A percentile compares a stretch with the other conserved stretches of the same genome.
These are phyloP conservation scores for Arthrinium puccinioides DNA, from an alignment of 2,329 filamentous ascomycete species.

Conservation along the genomic window DNA sequence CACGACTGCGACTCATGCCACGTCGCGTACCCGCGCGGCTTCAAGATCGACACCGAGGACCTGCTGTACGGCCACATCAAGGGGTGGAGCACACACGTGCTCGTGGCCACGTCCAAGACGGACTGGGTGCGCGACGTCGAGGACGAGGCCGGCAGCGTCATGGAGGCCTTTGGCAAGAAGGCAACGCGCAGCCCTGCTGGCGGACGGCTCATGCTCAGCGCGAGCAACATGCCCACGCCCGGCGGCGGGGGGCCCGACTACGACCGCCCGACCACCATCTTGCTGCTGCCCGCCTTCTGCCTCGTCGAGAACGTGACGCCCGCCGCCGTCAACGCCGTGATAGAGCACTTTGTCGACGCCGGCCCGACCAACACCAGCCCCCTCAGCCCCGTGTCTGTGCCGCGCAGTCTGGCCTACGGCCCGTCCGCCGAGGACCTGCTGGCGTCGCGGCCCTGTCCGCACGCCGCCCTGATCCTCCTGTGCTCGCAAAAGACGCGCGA, in stretches of 20 bases:
- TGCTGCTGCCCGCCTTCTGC: slow-evolving; percentile 80
- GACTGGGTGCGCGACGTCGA: slow-evolving; percentile 90
- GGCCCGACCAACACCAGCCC: slow-evolving; percentile 69
- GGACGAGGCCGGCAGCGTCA: slow-evolving; percentile 80
- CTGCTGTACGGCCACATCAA: slow-evolving; percentile 78
- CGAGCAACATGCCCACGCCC: slow-evolving; percentile 82
- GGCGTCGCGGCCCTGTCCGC: slow-evolving; percentile 60
- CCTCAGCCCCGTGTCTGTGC: slow-evolving; percentile 35
- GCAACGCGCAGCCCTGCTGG: slow-evolving; percentile 47
- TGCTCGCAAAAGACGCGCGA: slow-evolving; percentile 95
- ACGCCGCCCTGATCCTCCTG: slow-evolving; percentile 81
- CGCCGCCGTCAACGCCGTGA: slow-evolving; percentile 61
- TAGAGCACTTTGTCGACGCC: slow-evolving; percentile 61
- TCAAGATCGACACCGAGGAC: slow-evolving; percentile 71
- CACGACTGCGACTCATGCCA: slow-evolving; percentile 81
- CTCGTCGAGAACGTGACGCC: slow-evolving; percentile 80
- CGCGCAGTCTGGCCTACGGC: slow-evolving; percentile 19
- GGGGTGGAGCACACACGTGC: slow-evolving; percentile 80
- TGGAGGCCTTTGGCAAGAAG: slow-evolving; percentile 62
- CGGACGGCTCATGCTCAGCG: slow-evolving; percentile 80
- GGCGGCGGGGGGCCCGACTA: slow-evolving; percentile 56
- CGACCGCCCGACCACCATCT: slow-evolving; percentile 65
- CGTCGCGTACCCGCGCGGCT: slow-evolving; percentile 64
- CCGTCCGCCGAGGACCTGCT: slow-evolving; percentile 25
- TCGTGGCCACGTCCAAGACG: slow-evolving; percentile 91